A percentile compares a stretch with the other conserved stretches of the same genome.
Evolutionary conservation across 1,284 basidiomycete genomes (phyloP).

Genomic region (Ustilago loliicola): DNA sequence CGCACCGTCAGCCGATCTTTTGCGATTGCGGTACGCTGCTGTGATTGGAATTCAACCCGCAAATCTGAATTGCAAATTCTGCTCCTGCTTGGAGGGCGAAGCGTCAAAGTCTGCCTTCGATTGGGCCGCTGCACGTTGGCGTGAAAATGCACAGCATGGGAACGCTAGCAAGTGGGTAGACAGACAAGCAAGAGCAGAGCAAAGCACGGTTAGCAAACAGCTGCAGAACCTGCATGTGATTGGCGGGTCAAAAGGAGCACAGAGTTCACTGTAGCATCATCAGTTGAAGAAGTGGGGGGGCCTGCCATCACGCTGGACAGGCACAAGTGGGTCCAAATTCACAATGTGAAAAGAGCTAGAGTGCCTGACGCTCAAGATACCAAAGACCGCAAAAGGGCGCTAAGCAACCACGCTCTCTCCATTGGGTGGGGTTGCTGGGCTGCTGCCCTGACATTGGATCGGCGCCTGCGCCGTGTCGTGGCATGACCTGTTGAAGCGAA

Average conservation of each 20-base stretch:
- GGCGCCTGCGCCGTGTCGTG: not conserved
- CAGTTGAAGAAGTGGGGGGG: not conserved
- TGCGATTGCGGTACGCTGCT: no score
- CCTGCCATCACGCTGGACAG: no score
- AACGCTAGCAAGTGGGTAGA: not conserved
- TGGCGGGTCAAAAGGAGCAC: not conserved
- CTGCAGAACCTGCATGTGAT: constrained; percentile 2
- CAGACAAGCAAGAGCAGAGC: not conserved
- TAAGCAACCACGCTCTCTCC: not conserved
- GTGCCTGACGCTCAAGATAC: no score
- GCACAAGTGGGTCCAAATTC: no score
- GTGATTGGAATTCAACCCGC: not conserved
- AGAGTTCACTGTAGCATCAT: not conserved
- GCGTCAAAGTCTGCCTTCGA: not conserved
- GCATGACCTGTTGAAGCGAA: not conserved
- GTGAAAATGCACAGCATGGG: constrained; percentile 2
- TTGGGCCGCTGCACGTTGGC: constrained; percentile 4
- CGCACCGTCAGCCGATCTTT: not conserved
- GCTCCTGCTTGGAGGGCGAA: not conserved
- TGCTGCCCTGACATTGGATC: constrained; percentile 1
- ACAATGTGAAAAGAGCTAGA: no score
- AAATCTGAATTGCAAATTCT: not conserved
- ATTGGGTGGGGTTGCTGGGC: not conserved
- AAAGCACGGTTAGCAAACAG: constrained; percentile 1
- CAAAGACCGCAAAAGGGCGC: no score